A percentile compares a stretch with the other conserved stretches of the same genome.
Evolutionary conservation across 2,329 filamentous ascomycete genomes (phyloP).

Genomic region (Clonostachys byssicola): DNA sequence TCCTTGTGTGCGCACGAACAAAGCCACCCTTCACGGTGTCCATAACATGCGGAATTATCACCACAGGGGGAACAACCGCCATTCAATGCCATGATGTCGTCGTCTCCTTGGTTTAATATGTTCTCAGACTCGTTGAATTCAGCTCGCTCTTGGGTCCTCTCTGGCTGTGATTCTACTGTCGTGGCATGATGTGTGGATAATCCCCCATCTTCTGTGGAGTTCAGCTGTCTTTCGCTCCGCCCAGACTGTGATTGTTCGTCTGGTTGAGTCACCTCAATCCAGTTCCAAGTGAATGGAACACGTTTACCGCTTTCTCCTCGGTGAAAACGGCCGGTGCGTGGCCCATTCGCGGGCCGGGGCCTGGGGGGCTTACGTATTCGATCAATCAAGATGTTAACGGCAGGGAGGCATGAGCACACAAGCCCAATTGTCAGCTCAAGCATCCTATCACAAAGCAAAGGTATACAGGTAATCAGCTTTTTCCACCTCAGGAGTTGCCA

Average conservation of each 20-base stretch:
- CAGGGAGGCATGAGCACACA: conserved; percentile 17
- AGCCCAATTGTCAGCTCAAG: conserved; percentile 17
- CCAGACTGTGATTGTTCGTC: neutral
- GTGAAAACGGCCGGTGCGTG: neutral
- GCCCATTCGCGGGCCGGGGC: neutral
- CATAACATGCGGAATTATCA: neutral
- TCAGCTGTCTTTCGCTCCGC: neutral
- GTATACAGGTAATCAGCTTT: neutral
- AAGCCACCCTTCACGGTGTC: conserved; percentile 3
- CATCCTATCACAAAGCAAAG: neutral
- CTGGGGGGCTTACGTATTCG: neutral
- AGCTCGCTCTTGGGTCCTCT: too few species aligned
- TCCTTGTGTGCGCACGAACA: neutral
- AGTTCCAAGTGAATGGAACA: neutral
- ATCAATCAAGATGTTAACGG: conserved; percentile 9
- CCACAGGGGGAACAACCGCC: neutral
- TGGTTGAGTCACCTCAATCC: neutral
- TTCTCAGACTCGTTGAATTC: too few species aligned
- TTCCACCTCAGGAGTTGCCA: neutral
- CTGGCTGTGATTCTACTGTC: too few species aligned
- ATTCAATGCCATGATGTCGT: too few species aligned
- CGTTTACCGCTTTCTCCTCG: neutral
- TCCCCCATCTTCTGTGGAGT: neutral
- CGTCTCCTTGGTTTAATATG: too few species aligned
- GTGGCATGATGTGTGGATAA: too few species aligned